Evolutionary conservation across 2,329 filamentous ascomycete species (phyloP).

Genomic region (Colletotrichum agaves): DNA sequence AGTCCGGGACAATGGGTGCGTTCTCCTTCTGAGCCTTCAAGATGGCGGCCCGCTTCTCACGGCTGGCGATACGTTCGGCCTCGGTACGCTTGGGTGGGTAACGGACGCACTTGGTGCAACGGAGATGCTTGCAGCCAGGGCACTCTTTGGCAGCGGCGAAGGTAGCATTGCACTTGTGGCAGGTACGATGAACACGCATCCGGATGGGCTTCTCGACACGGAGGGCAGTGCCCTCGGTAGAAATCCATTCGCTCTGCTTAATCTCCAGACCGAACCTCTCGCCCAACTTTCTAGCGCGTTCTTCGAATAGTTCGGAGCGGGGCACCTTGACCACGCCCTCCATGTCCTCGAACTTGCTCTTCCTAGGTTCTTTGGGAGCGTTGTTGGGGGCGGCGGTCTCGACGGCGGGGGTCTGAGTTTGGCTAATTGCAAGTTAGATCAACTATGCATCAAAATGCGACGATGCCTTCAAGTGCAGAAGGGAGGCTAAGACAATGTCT

Average conservation of each 20-base stretch:
- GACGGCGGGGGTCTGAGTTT: constrained; percentile 9
- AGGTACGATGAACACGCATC: constrained; percentile 81
- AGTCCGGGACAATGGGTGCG: constrained; percentile 62
- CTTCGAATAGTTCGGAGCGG: constrained; percentile 63
- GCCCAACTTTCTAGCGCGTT: constrained; percentile 66
- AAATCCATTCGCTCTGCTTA: constrained; percentile 63
- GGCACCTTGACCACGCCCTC: constrained; percentile 53
- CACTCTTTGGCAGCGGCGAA: constrained; percentile 82
- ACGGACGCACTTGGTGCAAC: constrained; percentile 84
- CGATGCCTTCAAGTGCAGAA: background rate
- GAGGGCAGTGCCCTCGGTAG: constrained; percentile 63
- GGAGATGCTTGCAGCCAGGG: constrained; percentile 78
- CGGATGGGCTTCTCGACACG: constrained; percentile 81
- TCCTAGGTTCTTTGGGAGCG: constrained; percentile 30
- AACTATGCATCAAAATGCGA: background rate
- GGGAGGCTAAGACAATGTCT: background rate
- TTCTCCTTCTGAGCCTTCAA: constrained; percentile 68
- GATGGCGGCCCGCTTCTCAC: constrained; percentile 60
- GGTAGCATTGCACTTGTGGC: constrained; percentile 81
- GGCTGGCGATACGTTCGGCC: constrained; percentile 63
- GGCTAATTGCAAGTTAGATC: constrained; percentile 28
- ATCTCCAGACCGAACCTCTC: constrained; percentile 67
- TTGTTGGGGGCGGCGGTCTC: constrained; percentile 29
- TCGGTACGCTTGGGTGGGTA: constrained; percentile 75
- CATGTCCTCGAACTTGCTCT: constrained; percentile 38